A percentile compares a stretch with the other conserved stretches of the same genome.
Conservation (phyloP, 306 rosid genomes). For the Arachis stenosperma region DNA sequence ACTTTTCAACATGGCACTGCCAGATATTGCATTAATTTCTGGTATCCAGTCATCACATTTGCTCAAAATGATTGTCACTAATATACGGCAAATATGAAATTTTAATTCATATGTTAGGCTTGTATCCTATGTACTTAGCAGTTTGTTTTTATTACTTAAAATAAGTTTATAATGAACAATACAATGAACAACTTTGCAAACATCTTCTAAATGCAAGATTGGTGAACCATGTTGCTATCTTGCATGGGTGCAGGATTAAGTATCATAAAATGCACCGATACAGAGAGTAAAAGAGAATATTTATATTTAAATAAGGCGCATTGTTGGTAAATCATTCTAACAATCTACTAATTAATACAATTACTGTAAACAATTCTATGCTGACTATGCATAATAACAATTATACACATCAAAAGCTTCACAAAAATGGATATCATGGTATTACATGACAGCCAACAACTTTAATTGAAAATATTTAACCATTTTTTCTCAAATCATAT, state of each 20-base stretch:
- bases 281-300: too few relatives aligned
- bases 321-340: too few relatives aligned
- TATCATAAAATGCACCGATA: background rate
- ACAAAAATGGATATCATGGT: background rate
- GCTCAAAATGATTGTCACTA: constrained; percentile 10
- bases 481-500: constrained; percentile 9
- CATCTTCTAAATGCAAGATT: constrained; percentile 23
- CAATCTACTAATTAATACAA: too few relatives aligned
- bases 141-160: constrained; percentile 26
- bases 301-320: too few relatives aligned
- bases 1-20: constrained; percentile 6
- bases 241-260: background rate
- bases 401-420: background rate
- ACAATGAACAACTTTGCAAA: constrained; percentile 1
- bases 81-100: constrained; percentile 3
- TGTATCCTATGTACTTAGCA: constrained; percentile 5
- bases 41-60: constrained; percentile 23
- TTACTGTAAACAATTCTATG: too few relatives aligned
- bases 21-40: constrained; percentile 3
- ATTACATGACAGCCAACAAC: background rate
- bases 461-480: background rate
- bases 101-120: constrained; percentile 14
- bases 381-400: background rate
- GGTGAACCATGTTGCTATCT: background rate
- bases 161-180: background rate